These are phyloP conservation scores for Exutisphaerella laricina DNA, from an alignment of 2,329 filamentous ascomycete species.

Conservation along the genomic window DNA sequence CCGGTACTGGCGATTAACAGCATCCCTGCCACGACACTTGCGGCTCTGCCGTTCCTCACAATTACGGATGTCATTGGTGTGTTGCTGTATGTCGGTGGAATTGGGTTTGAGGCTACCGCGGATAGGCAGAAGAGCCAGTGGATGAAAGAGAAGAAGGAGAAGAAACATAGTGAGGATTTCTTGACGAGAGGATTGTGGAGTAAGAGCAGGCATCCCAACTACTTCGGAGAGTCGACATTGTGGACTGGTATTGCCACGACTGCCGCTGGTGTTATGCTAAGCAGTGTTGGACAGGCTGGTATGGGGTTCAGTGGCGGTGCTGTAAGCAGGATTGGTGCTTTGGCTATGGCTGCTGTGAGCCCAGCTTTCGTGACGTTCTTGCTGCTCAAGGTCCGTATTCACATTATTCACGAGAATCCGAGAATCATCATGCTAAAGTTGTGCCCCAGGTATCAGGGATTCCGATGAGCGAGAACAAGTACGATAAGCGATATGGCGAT, in stretches of 20 bases:
- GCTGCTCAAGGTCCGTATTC: constrained; percentile 52
- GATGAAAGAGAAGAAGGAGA: constrained; percentile 56
- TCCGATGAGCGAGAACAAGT: constrained; percentile 63
- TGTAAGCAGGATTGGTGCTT: constrained; percentile 40
- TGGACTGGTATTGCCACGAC: constrained; percentile 63
- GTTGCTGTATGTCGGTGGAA: constrained; percentile 53
- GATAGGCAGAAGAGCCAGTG: constrained; percentile 61
- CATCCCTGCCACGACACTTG: constrained; percentile 50
- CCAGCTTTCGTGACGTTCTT: constrained; percentile 61
- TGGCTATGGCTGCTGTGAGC: constrained; percentile 52
- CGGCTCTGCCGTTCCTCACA: constrained; percentile 45
- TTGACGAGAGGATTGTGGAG: constrained; percentile 59
- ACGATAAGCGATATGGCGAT: constrained; percentile 59
- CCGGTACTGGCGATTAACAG: constrained; percentile 61
- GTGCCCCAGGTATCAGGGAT: constrained; percentile 46
- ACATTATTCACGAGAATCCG: not conserved
- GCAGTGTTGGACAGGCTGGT: constrained; percentile 50
- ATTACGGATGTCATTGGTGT: constrained; percentile 54
- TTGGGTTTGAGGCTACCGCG: constrained; percentile 56
- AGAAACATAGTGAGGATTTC: constrained; percentile 63
- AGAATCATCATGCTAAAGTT: constrained; percentile 6
- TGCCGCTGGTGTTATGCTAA: constrained; percentile 51
- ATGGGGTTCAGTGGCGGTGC: constrained; percentile 50
- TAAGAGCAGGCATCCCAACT: constrained; percentile 60
- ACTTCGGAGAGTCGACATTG: constrained; percentile 65